These are phyloP conservation scores for Heritiera littoralis DNA, from an alignment of 345 rosid genomes.

Conservation along the genomic window DNA sequence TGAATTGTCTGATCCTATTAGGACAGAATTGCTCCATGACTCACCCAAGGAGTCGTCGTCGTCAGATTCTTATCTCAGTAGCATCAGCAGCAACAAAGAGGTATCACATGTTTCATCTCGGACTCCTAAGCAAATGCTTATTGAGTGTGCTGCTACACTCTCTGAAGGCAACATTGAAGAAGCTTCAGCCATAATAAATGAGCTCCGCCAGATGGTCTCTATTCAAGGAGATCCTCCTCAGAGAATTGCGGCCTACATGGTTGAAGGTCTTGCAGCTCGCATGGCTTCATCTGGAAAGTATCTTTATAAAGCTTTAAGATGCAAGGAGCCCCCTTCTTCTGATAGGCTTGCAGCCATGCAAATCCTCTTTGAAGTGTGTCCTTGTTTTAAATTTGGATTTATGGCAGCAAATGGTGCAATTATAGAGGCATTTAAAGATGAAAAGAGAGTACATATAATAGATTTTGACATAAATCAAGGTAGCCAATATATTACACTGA, in stretches of 20 bases:
- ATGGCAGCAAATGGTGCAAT: constrained; percentile 91
- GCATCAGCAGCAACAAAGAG: constrained; percentile 60
- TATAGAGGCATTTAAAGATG: constrained; percentile 70
- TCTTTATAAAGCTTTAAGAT: constrained; percentile 82
- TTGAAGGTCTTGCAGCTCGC: constrained; percentile 95
- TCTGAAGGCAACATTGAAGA: constrained; percentile 66
- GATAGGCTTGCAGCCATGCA: constrained; percentile 99
- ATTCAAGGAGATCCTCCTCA: constrained; percentile 93
- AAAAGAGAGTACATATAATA: constrained; percentile 72
- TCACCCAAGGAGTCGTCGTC: constrained; percentile 87
- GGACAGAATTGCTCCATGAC: constrained; percentile 52
- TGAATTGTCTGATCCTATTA: constrained; percentile 68
- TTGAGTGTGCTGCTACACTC: constrained; percentile 69
- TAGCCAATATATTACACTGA: constrained; percentile 85
- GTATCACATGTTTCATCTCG: constrained; percentile 50
- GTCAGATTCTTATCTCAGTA: constrained; percentile 70
- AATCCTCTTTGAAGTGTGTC: constrained; percentile 93
- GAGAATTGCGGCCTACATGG: constrained; percentile 98
- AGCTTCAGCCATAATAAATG: constrained; percentile 66
- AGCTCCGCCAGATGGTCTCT: constrained; percentile 76
- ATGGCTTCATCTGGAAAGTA: constrained; percentile 88
- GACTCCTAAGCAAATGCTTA: constrained; percentile 70
- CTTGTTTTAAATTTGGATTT: constrained; percentile 94
- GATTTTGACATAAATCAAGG: constrained; percentile 98
- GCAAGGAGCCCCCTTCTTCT: constrained; percentile 95